These are phyloP conservation scores for Lablab purpureus DNA, from an alignment of 306 rosid genomes.

Conservation along the genomic window DNA sequence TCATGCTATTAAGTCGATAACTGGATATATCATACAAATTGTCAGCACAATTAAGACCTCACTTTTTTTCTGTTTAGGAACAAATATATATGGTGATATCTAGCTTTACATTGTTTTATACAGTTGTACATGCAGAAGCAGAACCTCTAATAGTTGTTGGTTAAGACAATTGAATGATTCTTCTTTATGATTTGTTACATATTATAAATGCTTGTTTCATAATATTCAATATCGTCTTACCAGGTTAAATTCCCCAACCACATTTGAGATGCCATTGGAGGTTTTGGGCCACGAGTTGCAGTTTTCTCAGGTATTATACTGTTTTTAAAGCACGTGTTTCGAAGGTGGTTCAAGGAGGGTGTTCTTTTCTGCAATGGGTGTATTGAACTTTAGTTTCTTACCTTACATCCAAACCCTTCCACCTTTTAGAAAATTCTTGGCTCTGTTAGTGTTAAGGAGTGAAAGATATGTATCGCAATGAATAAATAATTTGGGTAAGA, in stretches of 20 bases:
- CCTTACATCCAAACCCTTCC: neutral
- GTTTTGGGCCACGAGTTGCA: conserved; percentile 83
- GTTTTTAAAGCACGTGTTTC: neutral
- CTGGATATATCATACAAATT: neutral
- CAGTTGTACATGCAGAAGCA: conserved; percentile 8
- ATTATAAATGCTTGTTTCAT: conserved; percentile 3
- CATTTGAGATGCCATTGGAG: conserved; percentile 87
- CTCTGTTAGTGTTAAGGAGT: neutral
- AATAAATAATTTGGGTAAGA: conserved; percentile 17
- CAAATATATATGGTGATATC: neutral
- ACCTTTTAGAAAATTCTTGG: conserved; percentile 6
- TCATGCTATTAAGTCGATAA: conserved; percentile 31
- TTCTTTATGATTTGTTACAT: neutral
- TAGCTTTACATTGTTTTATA: conserved; percentile 8
- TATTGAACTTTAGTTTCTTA: conserved; percentile 21
- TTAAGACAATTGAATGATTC: conserved; percentile 25
- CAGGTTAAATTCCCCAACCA: conserved; percentile 87
- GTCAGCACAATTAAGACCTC: neutral
- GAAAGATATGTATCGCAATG: neutral
- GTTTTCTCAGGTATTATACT: conserved; percentile 74
- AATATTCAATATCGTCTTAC: conserved; percentile 26
- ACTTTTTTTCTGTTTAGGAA: neutral
- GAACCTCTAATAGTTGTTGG: neutral
- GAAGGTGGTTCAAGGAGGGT: neutral
- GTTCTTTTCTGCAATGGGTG: conserved; percentile 5